Evolutionary conservation across 192 early-diverging fungal species (phyloP).

Genomic region (Podila minutissima): DNA sequence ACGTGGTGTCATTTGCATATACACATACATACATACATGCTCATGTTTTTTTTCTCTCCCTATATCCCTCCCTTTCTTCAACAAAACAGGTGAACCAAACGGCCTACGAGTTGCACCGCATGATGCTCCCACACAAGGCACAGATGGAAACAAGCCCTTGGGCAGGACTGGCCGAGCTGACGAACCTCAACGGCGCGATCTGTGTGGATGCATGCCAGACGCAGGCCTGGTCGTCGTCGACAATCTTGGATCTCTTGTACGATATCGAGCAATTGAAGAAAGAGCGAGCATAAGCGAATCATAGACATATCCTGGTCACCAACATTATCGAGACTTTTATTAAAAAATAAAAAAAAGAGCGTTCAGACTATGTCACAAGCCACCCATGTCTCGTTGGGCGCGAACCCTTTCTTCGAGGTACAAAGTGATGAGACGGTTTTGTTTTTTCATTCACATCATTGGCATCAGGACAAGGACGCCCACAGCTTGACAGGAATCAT

Average conservation of each 20-base stretch:
- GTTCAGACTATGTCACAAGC: too few species aligned
- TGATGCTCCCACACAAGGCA: slow-evolving; percentile 81
- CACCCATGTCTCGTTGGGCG: too few species aligned
- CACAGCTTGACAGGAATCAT: too few species aligned
- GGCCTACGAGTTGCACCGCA: slow-evolving; percentile 71
- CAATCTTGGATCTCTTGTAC: slow-evolving; percentile 75
- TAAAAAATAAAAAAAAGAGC: too few species aligned
- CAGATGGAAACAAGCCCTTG: slow-evolving; percentile 78
- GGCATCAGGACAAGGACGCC: too few species aligned
- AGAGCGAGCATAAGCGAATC: too few species aligned
- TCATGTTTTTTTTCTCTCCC: background rate
- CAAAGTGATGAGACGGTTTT: too few species aligned
- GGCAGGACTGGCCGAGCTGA: slow-evolving; percentile 96
- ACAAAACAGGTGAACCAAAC: slow-evolving; percentile 54
- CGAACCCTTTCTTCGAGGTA: too few species aligned
- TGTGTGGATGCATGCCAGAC: slow-evolving; percentile 91
- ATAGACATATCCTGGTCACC: too few species aligned
- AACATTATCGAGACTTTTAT: too few species aligned
- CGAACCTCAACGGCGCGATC: slow-evolving; percentile 83
- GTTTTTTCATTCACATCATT: too few species aligned
- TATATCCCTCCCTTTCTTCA: background rate
- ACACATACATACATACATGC: background rate
- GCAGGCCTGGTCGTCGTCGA: slow-evolving; percentile 92
- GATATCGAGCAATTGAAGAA: slow-evolving; percentile 45
- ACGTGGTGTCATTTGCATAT: too few species aligned